Evolutionary conservation across 148 eudicot genomes (phyloP), one percentile per base, ranked within the genome.

Genomic region (Vaccinium corymbosum): DNA sequence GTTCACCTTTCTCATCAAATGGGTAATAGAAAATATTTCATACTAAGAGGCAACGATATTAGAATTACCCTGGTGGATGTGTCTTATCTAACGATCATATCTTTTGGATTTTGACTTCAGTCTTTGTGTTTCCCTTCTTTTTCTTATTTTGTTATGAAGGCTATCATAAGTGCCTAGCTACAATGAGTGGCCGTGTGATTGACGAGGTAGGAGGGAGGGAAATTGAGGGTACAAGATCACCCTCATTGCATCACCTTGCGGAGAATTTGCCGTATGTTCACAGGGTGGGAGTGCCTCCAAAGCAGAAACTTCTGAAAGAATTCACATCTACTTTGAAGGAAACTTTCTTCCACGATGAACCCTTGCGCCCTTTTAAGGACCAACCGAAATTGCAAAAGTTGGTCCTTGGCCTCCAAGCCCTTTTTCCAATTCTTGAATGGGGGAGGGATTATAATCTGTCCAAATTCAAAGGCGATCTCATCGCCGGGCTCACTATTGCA

Each of bases 371-470:
- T 0, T 95, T 93, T 68, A 95, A 90, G 87, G 93, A 89, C 84
- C 95, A 93, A 51, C 76, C 98, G 0, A 62, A 57, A 3, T 87
- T 91, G 0, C 88, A 77, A 49, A 90, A 89, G 84, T 22, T 93
- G 0, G 62, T 89, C 13, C 92, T 94, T 5, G 95, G 92, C 35
- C 12, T 91, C 20, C 90, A 87, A 71, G 89, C 94, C 19, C 42
- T 95, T 62, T 95, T 94, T 75, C 98, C 98, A 9, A 91, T 95
- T 19, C 90, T 95, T n/a, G 92, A 90, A 6, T 95, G 98, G 98
- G 94, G 94, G 49, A 89, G 95, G 72, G 14, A 82, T 9, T 95
- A 95, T 81, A 93, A 17, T 61, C 83, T 94, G 0, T 22, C 74
- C 42, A 93, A 92, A 81, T 88, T 95, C 66, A 93, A 86, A 83